phyloP scores from a whole-genome alignment of 345 rosid species.

The Citrus sinensis region DNA sequence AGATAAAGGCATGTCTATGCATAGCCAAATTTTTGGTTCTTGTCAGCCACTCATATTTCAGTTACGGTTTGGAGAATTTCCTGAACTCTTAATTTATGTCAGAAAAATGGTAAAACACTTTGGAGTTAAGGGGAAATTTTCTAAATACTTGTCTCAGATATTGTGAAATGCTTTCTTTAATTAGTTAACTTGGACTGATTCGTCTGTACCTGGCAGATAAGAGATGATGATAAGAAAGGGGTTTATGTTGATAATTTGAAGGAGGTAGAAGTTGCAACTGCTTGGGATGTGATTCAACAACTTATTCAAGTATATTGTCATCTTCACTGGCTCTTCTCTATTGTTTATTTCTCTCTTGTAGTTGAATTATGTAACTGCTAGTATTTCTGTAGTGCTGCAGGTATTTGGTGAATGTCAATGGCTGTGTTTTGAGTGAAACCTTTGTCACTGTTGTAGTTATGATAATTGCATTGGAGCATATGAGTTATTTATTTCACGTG shows the following conservation, averaged over 20 bases:
- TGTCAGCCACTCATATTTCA: neutral
- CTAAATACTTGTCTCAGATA: neutral
- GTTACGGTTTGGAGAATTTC: neutral
- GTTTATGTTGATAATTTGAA: slow-evolving; percentile 87
- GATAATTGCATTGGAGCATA: neutral
- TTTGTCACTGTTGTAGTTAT: neutral
- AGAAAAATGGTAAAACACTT: neutral
- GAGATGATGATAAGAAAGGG: slow-evolving; percentile 91
- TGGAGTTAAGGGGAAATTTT: neutral
- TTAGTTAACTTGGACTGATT: neutral
- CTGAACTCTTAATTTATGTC: neutral
- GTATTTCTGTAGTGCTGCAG: neutral
- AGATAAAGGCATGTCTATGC: neutral
- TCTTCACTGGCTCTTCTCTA: neutral
- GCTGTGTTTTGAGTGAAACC: neutral
- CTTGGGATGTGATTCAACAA: slow-evolving; percentile 84
- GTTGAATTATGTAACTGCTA: neutral
- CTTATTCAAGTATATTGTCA: slow-evolving; percentile 58
- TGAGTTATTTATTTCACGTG: neutral
- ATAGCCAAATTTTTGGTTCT: neutral
- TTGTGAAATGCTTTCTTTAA: neutral
- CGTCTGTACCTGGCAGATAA: slow-evolving; percentile 40
- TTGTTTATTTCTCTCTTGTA: neutral
- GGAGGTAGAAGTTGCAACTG: slow-evolving; percentile 84
- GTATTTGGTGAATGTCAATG: neutral